These are phyloP conservation scores for Asterionellopsis glacialis DNA, from an alignment of 108 stramenopile species.

Conservation along the genomic window DNA sequence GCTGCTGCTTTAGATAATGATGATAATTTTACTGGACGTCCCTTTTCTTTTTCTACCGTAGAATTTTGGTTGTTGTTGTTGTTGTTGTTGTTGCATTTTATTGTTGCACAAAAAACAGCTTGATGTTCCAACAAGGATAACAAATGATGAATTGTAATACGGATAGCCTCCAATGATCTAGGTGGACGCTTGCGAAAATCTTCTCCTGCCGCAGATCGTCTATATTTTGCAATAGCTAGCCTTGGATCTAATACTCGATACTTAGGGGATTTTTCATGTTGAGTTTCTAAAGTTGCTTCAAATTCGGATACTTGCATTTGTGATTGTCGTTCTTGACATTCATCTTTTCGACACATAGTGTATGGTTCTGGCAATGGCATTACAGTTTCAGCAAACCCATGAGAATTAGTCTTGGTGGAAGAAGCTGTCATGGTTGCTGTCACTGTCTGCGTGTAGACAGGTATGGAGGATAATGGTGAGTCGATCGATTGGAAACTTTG, in stretches of 20 bases:
- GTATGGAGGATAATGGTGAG: no score
- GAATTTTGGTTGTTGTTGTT: background rate
- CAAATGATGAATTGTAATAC: slow-evolving; percentile 13
- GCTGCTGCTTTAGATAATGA: background rate
- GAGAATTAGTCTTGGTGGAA: no score
- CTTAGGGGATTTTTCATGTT: slow-evolving; percentile 1
- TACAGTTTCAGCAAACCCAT: no score
- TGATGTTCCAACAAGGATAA: slow-evolving; percentile 5
- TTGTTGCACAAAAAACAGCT: background rate
- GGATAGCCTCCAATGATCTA: slow-evolving; percentile 10
- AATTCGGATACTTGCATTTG: slow-evolving; percentile 32
- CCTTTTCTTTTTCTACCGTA: background rate
- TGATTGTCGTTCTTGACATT: slow-evolving; percentile 38
- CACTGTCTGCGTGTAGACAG: no score
- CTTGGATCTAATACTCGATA: slow-evolving; percentile 33
- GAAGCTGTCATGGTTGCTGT: no score
- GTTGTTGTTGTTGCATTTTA: background rate
- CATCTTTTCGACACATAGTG: slow-evolving; percentile 27
- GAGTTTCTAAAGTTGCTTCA: slow-evolving; percentile 33
- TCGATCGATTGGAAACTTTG: no score
- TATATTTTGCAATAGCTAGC: slow-evolving; percentile 33
- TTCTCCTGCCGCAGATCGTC: slow-evolving; percentile 48
- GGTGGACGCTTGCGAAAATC: background rate
- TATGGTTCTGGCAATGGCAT: background rate
- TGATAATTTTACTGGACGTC: slow-evolving; percentile 4